A percentile compares a stretch with the other conserved stretches of the same genome.
These are phyloP conservation scores for Lagenidium giganteum DNA, from an alignment of 352 stramenopile species.

Conservation along the genomic window DNA sequence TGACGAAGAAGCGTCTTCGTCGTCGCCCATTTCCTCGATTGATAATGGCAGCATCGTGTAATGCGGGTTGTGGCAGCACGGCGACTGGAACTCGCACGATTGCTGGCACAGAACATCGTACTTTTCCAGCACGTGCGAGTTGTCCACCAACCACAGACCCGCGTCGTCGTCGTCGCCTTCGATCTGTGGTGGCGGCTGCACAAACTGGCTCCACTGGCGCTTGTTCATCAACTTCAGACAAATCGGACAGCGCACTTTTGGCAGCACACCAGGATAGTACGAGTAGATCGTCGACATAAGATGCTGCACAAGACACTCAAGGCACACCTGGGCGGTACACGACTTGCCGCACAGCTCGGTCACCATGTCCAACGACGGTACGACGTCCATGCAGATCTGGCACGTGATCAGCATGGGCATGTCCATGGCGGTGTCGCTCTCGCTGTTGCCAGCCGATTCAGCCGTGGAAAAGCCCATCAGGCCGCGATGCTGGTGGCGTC, in stretches of 20 bases:
- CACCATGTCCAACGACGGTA: slow-evolving; percentile 1
- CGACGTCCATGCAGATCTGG: slow-evolving; percentile 35
- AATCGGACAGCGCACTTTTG: slow-evolving; percentile 35
- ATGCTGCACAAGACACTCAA: slow-evolving; percentile 21
- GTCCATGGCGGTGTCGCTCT: no score
- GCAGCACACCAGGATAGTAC: slow-evolving; percentile 30
- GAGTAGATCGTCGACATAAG: slow-evolving; percentile 19
- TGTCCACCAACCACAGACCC: slow-evolving; percentile 13
- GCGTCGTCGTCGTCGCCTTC: slow-evolving; percentile 2
- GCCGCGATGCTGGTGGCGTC: no score
- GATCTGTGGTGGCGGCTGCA: slow-evolving; percentile 11
- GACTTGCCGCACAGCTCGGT: slow-evolving; percentile 20
- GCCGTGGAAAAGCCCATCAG: no score
- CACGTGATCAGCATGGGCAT: no score
- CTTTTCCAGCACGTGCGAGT: slow-evolving; percentile 2
- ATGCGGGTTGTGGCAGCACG: slow-evolving; percentile 19
- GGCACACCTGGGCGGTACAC: slow-evolving; percentile 28
- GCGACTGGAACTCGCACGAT: slow-evolving; percentile 23
- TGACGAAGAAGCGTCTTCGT: no score
- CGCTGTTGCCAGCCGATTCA: no score
- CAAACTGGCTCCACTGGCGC: slow-evolving; percentile 15
- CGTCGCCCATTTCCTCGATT: not conserved
- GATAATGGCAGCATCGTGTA: slow-evolving; percentile 24
- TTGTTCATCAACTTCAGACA: slow-evolving; percentile 28
- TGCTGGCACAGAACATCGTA: slow-evolving; percentile 7